phyloP scores from a whole-genome alignment of 2,329 filamentous ascomycete genomes.

The Xylariaceae sp. region DNA sequence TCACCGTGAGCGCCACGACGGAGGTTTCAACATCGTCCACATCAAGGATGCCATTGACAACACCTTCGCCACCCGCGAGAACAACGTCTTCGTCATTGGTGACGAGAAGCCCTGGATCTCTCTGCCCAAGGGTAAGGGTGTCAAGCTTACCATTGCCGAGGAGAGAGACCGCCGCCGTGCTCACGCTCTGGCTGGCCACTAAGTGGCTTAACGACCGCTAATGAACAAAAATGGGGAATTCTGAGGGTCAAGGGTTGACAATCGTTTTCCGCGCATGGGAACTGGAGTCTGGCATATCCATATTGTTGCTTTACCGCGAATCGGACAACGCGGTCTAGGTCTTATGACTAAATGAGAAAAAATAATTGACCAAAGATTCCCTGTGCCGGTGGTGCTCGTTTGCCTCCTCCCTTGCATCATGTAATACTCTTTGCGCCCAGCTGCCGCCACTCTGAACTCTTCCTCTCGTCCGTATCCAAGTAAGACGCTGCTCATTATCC shows the following conservation, averaged over 20 bases:
- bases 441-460: too few species aligned
- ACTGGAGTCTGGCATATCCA: constrained; percentile 37
- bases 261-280: constrained; percentile 34
- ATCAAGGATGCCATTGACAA: constrained; percentile 99
- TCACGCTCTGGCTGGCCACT: constrained; percentile 48
- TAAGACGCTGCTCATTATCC: too few species aligned
- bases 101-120: constrained; percentile 99
- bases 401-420: too few species aligned
- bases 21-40: constrained; percentile 99
- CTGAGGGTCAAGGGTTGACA: constrained; percentile 25
- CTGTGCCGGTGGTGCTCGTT: neutral
- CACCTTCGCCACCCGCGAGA: constrained; percentile 98
- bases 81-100: constrained; percentile 99
- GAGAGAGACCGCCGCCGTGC: constrained; percentile 98
- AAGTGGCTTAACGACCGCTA: constrained; percentile 31
- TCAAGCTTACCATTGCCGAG: constrained; percentile 98
- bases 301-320: constrained; percentile 29
- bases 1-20: constrained; percentile 99
- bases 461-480: too few species aligned
- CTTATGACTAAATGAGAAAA: constrained; percentile 33
- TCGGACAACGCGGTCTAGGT: constrained; percentile 29
- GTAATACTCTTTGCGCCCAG: too few species aligned
- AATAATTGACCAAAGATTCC: constrained; percentile 33
- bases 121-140: constrained; percentile 99
- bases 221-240: constrained; percentile 28